Base-by-base conservation (phyloP, 2,329 filamentous ascomycete species). In the Fusarium tuaranense region DNA sequence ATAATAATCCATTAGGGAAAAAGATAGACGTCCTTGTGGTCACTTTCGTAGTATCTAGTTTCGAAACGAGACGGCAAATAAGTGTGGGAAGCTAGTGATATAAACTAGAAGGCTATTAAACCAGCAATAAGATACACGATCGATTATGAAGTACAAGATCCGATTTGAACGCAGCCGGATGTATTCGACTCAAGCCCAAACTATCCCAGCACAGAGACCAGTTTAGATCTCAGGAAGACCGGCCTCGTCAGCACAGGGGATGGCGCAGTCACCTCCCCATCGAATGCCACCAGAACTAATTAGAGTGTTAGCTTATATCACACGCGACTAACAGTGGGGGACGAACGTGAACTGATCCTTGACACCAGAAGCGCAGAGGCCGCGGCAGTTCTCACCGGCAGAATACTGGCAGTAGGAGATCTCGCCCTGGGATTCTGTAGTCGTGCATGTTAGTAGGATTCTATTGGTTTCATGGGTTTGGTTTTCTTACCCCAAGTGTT, bases 211-310 rank as follows among this genome's bases (percentile, higher is more conserved):
- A 10, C 38, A 4, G 18, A 44, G 25, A 14, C 32, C 36, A 16
- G 13, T 8, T 38, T 61, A 38, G 22, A 61, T 14, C 22, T 39
- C 44, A 38, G 61, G 61, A 32, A 64, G 61, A 34, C 13, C 25
- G 22, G 34, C 61, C 25, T 64, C 61, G n/a, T 38, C 61, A 13
- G 46, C 61, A 30, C 61, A 64, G 20, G 61, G 61, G 25, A 64
- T 64, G 6, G 61, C 61, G n/a, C 61, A 64, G 61, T 64, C 61
- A 16, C 61, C 61, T 27, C 61, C 61, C 61, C 61, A 64, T 39
- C 10, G 20, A 4, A 41, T 18, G 14, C 61, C 61, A 20, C 61
- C 61, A 25, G 30, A 36, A 3, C 55, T 58, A 38, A 20, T 16
- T 38, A 25, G 7, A 38, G 9, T 18, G 5, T 58, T 25, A 38